A percentile compares a stretch with the other conserved stretches of the same genome.
These are phyloP conservation scores for Casuarina glauca DNA, from an alignment of 306 rosid species.

Conservation along the genomic window DNA sequence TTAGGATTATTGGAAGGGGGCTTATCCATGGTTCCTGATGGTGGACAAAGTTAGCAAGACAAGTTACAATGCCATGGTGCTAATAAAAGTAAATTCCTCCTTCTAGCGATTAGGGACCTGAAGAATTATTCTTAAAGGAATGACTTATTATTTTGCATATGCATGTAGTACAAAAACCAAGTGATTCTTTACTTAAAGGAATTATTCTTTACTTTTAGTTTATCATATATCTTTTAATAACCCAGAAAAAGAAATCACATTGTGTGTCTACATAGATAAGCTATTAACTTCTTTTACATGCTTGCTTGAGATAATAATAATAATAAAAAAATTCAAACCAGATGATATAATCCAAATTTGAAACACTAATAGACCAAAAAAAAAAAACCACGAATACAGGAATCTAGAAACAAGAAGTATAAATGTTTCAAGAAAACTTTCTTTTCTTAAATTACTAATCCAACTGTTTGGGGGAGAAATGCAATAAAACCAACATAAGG, in stretches of 20 bases:
- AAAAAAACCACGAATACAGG: too few relatives aligned
- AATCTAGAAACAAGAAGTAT: too few relatives aligned
- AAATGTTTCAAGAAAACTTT: too few relatives aligned
- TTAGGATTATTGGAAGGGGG: not conserved
- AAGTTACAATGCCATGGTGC: slow-evolving; percentile 28
- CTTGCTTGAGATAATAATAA: too few relatives aligned
- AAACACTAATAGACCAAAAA: too few relatives aligned
- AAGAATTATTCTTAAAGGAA: not conserved
- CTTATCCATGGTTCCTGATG: slow-evolving; percentile 17
- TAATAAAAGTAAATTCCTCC: slow-evolving; percentile 35
- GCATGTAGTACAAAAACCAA: too few relatives aligned
- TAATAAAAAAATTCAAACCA: too few relatives aligned
- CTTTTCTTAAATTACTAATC: not conserved
- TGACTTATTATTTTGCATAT: not conserved
- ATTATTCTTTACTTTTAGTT: too few relatives aligned
- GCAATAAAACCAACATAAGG: slow-evolving; percentile 1
- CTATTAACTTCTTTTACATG: not conserved
- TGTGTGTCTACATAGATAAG: not conserved
- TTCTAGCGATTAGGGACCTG: slow-evolving; percentile 33
- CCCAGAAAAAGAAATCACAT: too few relatives aligned
- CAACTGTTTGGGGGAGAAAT: slow-evolving; percentile 1
- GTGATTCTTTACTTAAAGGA: too few relatives aligned
- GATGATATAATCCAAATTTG: too few relatives aligned
- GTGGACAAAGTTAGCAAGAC: slow-evolving; percentile 18
- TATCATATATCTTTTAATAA: too few relatives aligned